These are phyloP conservation scores for Plasmodium vinckei DNA, from an alignment of 169 alveolate genomes.

Conservation along the genomic window DNA sequence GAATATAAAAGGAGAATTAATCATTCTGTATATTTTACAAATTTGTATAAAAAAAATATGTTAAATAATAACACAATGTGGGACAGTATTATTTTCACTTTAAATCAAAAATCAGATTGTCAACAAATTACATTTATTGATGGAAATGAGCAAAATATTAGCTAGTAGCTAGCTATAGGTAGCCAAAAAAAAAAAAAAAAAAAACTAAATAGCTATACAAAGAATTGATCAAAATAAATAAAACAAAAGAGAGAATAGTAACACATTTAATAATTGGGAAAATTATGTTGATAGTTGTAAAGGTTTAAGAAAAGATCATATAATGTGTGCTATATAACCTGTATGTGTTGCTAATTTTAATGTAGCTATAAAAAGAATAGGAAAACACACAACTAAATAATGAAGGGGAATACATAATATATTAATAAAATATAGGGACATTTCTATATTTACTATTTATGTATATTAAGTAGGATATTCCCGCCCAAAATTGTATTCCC, in stretches of 20 bases:
- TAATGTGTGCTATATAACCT: too few relatives aligned
- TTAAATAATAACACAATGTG: conserved; percentile 51
- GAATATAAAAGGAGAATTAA: conserved; percentile 71
- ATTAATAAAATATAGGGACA: too few relatives aligned
- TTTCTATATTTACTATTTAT: too few relatives aligned
- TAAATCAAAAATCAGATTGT: conserved; percentile 68
- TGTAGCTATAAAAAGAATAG: too few relatives aligned
- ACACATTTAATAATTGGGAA: not conserved
- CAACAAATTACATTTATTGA: conserved; percentile 50
- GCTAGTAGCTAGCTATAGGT: not conserved
- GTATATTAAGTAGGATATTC: too few relatives aligned
- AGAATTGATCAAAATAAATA: not conserved
- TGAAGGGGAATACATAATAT: too few relatives aligned
- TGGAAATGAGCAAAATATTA: conserved; percentile 54
- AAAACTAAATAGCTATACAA: not conserved
- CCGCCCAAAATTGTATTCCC: too few relatives aligned
- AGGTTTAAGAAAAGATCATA: too few relatives aligned
- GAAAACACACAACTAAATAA: too few relatives aligned
- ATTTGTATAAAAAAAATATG: conserved; percentile 45
- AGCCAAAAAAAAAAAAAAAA: not conserved
- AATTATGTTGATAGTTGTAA: too few relatives aligned
- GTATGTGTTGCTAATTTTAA: too few relatives aligned
- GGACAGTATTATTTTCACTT: conserved; percentile 41
- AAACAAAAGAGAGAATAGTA: not conserved
- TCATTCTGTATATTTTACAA: conserved; percentile 30